Conservation (phyloP, 192 early-diverging fungal genomes). For the Mortierella alpina region DNA sequence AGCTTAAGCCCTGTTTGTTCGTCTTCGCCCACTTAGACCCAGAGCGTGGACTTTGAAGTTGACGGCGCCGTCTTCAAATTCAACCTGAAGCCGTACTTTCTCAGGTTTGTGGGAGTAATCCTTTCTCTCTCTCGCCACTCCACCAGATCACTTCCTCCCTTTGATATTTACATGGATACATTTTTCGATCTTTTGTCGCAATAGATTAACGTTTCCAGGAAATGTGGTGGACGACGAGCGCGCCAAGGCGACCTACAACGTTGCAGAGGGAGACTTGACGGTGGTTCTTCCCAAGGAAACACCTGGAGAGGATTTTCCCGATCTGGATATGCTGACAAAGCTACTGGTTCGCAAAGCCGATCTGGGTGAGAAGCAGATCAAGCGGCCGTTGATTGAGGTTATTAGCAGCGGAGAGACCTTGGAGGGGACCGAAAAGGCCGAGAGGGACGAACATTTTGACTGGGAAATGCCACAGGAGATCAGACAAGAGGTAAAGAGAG, state of each 20-base stretch:
- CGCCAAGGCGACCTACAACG: constrained; percentile 83
- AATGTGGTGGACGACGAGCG: constrained; percentile 88
- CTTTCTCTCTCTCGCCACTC: neutral
- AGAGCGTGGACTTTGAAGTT: constrained; percentile 89
- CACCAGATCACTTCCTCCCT: neutral
- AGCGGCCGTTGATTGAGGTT: constrained; percentile 75
- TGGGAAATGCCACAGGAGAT: constrained; percentile 89
- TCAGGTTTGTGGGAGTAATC: constrained; percentile 64
- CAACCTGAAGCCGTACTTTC: constrained; percentile 90
- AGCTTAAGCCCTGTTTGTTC: neutral
- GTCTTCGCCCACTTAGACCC: constrained; percentile 60
- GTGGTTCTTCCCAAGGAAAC: constrained; percentile 84
- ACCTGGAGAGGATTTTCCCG: constrained; percentile 82
- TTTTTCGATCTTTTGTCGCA: neutral
- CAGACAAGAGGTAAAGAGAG: constrained; percentile 50
- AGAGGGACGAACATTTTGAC: constrained; percentile 75
- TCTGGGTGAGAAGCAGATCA: constrained; percentile 34
- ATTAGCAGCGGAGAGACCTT: constrained; percentile 54
- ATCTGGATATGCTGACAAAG: constrained; percentile 90
- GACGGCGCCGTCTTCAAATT: constrained; percentile 89
- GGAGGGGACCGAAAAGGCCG: constrained; percentile 31
- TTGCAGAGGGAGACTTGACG: constrained; percentile 77
- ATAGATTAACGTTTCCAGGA: constrained; percentile 82
- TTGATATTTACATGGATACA: neutral
- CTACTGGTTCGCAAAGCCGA: constrained; percentile 74